A percentile compares a stretch with the other conserved stretches of the same genome.
Conservation (phyloP, 1,139 yeast genomes). For the Cylindricascospora bacillispora region DNA sequence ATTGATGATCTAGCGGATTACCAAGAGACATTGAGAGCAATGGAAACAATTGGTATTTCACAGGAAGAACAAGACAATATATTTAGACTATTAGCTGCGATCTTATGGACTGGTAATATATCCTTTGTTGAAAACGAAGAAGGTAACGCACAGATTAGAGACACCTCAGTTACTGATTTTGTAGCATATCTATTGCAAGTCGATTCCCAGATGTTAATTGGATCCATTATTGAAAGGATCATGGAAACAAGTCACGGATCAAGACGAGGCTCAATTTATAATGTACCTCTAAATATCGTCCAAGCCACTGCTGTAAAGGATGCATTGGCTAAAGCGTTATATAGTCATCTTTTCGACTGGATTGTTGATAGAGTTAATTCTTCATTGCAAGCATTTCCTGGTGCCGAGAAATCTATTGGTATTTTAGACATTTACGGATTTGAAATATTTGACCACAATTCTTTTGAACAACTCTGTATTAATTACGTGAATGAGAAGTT, state of each 20-base stretch:
- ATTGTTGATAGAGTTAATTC: conserved; percentile 87
- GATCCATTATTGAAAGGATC: conserved; percentile 64
- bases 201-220: conserved; percentile 51
- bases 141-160: conserved; percentile 74
- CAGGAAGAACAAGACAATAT: conserved; percentile 83
- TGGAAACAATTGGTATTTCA: conserved; percentile 74
- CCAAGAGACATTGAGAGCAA: conserved; percentile 69
- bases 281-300: conserved; percentile 80
- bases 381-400: conserved; percentile 42
- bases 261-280: conserved; percentile 85
- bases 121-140: conserved; percentile 76
- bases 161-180: conserved; percentile 80
- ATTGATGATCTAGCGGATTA: conserved; percentile 75
- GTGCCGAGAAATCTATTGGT: conserved; percentile 67
- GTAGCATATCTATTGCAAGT: conserved; percentile 87
- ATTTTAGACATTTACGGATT: conserved; percentile 96
- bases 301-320: conserved; percentile 94
- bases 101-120: conserved; percentile 91
- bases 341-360: conserved; percentile 92
- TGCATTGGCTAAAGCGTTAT: conserved; percentile 89
- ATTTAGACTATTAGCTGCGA: conserved; percentile 70
- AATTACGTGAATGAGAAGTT: conserved; percentile 94
- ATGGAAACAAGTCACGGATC: conserved; percentile 85
- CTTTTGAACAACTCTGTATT: conserved; percentile 94
- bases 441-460: conserved; percentile 92